Evolutionary conservation across 2,329 filamentous ascomycete species (phyloP).

Genomic region (Thyridium curvatum): DNA sequence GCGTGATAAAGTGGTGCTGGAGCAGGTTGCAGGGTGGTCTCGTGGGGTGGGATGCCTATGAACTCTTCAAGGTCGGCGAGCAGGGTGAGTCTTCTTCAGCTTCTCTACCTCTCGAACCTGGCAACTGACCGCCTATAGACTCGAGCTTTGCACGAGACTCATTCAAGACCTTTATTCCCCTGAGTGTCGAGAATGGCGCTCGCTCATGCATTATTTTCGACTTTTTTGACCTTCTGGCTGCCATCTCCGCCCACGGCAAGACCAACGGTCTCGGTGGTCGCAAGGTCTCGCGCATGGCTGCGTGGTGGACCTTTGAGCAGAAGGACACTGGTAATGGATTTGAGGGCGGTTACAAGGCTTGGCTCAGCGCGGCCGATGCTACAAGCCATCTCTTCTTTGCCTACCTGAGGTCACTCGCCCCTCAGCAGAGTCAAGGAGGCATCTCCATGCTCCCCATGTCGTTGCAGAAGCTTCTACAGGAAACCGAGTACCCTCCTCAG

Average conservation of each 20-base stretch:
- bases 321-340: conserved; percentile 84
- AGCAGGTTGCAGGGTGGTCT: conserved; percentile 84
- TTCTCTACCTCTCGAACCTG: conserved; percentile 1
- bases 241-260: conserved; percentile 89
- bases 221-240: conserved; percentile 90
- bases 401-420: conserved; percentile 83
- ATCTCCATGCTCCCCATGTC: conserved; percentile 87
- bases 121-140: conserved; percentile 45
- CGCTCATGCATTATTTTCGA: conserved; percentile 87
- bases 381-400: conserved; percentile 97
- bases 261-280: conserved; percentile 86
- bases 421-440: conserved; percentile 69
- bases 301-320: conserved; percentile 98
- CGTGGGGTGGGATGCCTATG: conserved; percentile 95
- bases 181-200: conserved; percentile 83
- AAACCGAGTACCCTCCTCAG: conserved; percentile 90
- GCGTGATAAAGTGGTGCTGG: conserved; percentile 98
- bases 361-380: conserved; percentile 87
- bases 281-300: conserved; percentile 89
- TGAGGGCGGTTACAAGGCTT: conserved; percentile 86
- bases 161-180: conserved; percentile 92
- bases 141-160: conserved; percentile 87
- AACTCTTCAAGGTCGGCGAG: conserved; percentile 92
- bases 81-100: conserved; percentile 53
- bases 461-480: conserved; percentile 81